phyloP scores from a whole-genome alignment of 2,329 filamentous ascomycete genomes.

The Ciborinia camelliae region DNA sequence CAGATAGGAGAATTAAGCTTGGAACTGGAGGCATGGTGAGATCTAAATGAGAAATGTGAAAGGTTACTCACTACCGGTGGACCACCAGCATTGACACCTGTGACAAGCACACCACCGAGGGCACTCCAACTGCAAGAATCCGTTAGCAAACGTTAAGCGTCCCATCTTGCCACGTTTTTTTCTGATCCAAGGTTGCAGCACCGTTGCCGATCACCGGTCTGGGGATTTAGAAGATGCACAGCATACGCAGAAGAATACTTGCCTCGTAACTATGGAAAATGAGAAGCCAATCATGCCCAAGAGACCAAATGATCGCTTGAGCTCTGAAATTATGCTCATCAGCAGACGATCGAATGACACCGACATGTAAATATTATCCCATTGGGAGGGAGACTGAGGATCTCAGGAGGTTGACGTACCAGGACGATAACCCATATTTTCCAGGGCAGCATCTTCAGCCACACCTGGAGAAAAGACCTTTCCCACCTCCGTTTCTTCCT shows the following conservation, averaged over 20 bases:
- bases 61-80: constrained; percentile 44
- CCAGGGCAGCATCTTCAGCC: constrained; percentile 27
- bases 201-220: constrained; percentile 17
- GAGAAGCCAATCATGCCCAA: constrained; percentile 58
- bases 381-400: neutral
- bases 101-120: constrained; percentile 52
- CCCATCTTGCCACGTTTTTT: constrained; percentile 22
- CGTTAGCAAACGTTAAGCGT: constrained; percentile 25
- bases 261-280: constrained; percentile 55
- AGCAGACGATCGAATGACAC: constrained; percentile 5
- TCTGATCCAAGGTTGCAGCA: constrained; percentile 8
- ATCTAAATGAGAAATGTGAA: constrained; percentile 12
- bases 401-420: constrained; percentile 22
- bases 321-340: constrained; percentile 40
- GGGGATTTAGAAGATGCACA: constrained; percentile 14
- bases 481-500: constrained; percentile 5
- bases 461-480: constrained; percentile 22
- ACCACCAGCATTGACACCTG: constrained; percentile 53
- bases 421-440: constrained; percentile 31
- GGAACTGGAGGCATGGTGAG: constrained; percentile 1
- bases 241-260: constrained; percentile 27
- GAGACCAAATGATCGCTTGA: constrained; percentile 54
- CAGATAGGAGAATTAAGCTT: constrained; percentile 18
- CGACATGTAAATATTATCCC: neutral
- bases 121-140: constrained; percentile 48